Base-by-base conservation (phyloP, 1,139 yeast genomes). In the Geotrichum carabidarum region DNA sequence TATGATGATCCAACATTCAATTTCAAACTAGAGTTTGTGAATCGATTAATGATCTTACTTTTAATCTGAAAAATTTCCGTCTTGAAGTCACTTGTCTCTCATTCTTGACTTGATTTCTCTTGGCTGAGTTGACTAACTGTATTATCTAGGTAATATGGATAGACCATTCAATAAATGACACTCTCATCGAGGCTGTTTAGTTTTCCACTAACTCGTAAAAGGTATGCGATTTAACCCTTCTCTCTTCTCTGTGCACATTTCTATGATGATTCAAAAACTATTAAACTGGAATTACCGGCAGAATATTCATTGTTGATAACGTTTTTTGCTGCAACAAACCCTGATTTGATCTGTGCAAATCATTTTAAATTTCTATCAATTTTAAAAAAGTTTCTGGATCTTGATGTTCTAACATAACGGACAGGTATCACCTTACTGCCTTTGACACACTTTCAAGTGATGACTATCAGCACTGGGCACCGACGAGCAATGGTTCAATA, bases 381-480 rank as follows among this genome's bases (percentile, higher is more conserved):
- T 22, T 22, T 22, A 3, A 3, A 22, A 3, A 22, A 22, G 27
- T 22, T 22, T 3, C 27, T 22, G 27, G 27, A 22, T 22, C 27
- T 22, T 22, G 27, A 22, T 22, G 27, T 22, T 22, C 27, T 22
- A 22, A 22, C 27, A 22, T 22, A n/a, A 22, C 27, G 27, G 5
- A 22, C 27, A 22, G 27, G 27, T 22, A 22, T 22, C 27, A 22
- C 27, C 27, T 22, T 22, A 22, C 27, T 22, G 3, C 27, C 5
- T 22, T 22, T 22, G 27, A 22, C 27, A 22, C 27, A 22, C 27
- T 22, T 22, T 44, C 73, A 72, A 59, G 83, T 85, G 97, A 90
- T 79, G 97, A 90, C 75, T 71, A 78, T 83, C 80, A 88, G 98
- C 98, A 93, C 98, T 91, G 99, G 98, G 98, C 98, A 89, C 98